Base-by-base conservation (phyloP, 768 basidiomycete genomes). In the Phylloporus rhodoxanthus region DNA sequence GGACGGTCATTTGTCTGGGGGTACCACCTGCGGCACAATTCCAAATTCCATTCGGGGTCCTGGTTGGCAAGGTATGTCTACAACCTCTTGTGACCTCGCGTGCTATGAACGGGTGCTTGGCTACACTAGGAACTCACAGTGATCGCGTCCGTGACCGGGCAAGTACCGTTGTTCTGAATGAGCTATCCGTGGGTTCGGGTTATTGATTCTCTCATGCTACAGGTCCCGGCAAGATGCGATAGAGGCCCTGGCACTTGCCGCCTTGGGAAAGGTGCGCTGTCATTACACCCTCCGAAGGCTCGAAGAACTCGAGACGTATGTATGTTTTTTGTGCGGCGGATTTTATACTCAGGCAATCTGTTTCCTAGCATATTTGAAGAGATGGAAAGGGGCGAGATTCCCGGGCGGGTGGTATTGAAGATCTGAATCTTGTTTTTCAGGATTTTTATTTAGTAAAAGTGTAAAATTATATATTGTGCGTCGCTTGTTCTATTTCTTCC, bases 161-260 rank as follows among this genome's bases (percentile, higher is more conserved):
- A 51, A 54, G 63, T 52, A 3, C 13, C 37, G 4, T 32, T 20
- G 5, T 26, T 13, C 9, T 13, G 19, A 17, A 20, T 14, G 8
- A 38, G 11, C n/a, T 19, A 3, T 32, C 14, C 6, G 23, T 19
- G 34, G 20, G 39, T 34, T 13, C 8, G 2, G 14, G 0, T 17
- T 9, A 21, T 33, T 52, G 17, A 57, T n/a, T 1, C 4, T 17
- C 28, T 46, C 14, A 43, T 19, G 4, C 10, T 10, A 23, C 28
- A 71, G 74, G 11, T 64, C 68, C 52, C 60, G 70, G 9, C 75
- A 77, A 51, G 76, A 78, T 52, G 70, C 75, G 15, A 56, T 70
- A 47, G 76, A 78, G 54, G 72, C 76, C 2, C 56, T 77, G 41
- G 65, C 66, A 19, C 59, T 75, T 33, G 76, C 72, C 8, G 69